phyloP scores from a whole-genome alignment of 176 grass and related monocot genomes.

The Cenchrus americanus region DNA sequence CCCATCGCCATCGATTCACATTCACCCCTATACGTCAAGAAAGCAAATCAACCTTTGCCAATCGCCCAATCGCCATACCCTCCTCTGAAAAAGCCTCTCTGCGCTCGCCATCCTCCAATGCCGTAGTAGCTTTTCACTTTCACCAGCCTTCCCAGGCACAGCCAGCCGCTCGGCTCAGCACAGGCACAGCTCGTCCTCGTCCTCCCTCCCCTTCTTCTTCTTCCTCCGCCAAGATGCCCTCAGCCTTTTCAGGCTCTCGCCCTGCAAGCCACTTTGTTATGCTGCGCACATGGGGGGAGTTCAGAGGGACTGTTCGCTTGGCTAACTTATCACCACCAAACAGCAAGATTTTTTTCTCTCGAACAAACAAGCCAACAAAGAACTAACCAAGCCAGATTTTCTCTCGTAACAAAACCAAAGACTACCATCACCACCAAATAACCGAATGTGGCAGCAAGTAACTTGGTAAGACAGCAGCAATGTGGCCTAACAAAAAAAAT shows the following conservation, averaged over 20 bases:
- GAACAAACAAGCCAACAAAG: too few species aligned
- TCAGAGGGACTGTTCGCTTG: too few species aligned
- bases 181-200: background rate
- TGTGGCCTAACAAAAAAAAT: conserved; percentile 31
- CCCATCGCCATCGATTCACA: background rate
- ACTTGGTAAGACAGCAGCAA: background rate
- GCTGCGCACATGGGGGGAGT: conserved; percentile 28
- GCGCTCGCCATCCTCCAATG: conserved; percentile 37
- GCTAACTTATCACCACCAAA: too few species aligned
- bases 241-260: conserved; percentile 30
- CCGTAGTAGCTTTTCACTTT: conserved; percentile 21
- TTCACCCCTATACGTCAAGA: conserved; percentile 15
- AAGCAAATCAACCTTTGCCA: conserved; percentile 11
- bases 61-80: background rate
- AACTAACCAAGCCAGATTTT: too few species aligned
- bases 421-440: too few species aligned
- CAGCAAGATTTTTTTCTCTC: too few species aligned
- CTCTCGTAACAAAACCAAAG: too few species aligned
- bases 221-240: conserved; percentile 17
- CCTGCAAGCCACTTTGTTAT: conserved; percentile 7
- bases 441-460: too few species aligned
- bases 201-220: background rate
- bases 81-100: conserved; percentile 34
- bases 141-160: conserved; percentile 1
- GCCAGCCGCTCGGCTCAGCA: too few species aligned